These are phyloP conservation scores for Aspergillus luchuensis DNA, from an alignment of 2,329 filamentous ascomycete species.

Conservation along the genomic window DNA sequence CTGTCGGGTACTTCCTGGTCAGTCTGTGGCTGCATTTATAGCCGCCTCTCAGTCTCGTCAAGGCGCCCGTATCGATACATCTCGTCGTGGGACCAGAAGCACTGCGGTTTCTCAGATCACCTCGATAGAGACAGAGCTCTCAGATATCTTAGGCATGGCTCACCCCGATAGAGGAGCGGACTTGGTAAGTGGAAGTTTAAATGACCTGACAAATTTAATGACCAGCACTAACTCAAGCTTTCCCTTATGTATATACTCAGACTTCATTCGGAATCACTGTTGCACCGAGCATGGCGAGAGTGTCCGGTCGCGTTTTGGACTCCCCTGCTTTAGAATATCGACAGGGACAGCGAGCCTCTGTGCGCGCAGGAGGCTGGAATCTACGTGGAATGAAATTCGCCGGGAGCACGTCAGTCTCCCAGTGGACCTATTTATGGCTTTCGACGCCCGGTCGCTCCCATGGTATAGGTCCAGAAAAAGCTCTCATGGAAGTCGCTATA, in stretches of 20 bases:
- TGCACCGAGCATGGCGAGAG: neutral
- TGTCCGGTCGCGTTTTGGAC: neutral
- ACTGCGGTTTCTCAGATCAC: neutral
- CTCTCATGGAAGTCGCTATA: neutral
- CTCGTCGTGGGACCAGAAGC: neutral
- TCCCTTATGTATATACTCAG: neutral
- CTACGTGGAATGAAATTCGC: neutral
- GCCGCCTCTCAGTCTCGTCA: conserved; percentile 5
- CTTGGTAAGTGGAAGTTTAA: neutral
- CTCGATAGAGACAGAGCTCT: neutral
- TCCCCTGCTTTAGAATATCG: neutral
- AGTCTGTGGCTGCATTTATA: conserved; percentile 55
- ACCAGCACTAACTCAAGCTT: neutral
- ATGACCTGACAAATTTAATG: too few relatives aligned
- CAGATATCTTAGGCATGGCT: neutral
- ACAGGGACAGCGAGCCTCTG: neutral
- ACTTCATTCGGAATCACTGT: neutral
- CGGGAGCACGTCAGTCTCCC: neutral
- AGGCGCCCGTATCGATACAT: neutral
- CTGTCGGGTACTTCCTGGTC: conserved; percentile 63
- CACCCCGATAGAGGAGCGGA: neutral
- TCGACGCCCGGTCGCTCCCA: neutral
- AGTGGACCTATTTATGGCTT: neutral
- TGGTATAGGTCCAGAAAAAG: neutral
- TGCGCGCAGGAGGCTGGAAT: neutral